Conservation (phyloP, 306 rosid species). For the Cajanus cajan region DNA sequence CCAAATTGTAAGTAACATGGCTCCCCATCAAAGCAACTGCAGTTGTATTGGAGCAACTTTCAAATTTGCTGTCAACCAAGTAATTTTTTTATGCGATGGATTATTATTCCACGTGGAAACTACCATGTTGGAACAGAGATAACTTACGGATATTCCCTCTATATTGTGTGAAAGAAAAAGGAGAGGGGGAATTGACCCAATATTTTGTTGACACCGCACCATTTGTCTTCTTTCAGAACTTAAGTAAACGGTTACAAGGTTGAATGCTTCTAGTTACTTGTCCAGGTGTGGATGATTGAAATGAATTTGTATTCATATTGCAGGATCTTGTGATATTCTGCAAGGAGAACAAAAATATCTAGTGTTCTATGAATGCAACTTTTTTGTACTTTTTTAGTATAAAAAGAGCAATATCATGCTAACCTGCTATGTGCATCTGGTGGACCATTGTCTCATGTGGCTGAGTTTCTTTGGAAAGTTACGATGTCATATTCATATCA, state of each 20-base stretch:
- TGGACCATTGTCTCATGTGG: slow-evolving; percentile 32
- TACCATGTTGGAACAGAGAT: neutral
- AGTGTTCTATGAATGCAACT: slow-evolving; percentile 11
- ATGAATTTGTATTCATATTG: slow-evolving; percentile 18
- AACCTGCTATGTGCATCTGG: slow-evolving; percentile 17
- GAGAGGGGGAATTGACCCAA: neutral
- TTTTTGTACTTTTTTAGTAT: slow-evolving; percentile 1
- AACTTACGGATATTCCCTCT: neutral
- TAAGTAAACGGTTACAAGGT: neutral
- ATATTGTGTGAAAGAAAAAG: neutral
- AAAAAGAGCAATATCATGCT: neutral
- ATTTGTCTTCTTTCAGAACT: slow-evolving; percentile 1
- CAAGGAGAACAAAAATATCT: slow-evolving; percentile 27
- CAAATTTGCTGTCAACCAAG: slow-evolving; percentile 8
- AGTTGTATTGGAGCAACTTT: slow-evolving; percentile 6
- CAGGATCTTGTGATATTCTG: slow-evolving; percentile 10
- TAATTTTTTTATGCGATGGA: neutral
- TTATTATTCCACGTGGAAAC: neutral
- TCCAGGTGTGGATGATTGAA: slow-evolving; percentile 30
- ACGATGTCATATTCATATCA: slow-evolving; percentile 7
- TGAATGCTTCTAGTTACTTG: slow-evolving; percentile 11
- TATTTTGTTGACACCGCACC: neutral
- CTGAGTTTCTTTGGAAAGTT: slow-evolving; percentile 19
- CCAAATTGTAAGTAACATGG: slow-evolving; percentile 7
- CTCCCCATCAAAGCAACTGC: neutral